Percentiles rank a stretch among this genome's conserved stretches.
Conservation (phyloP, 805 yeast genomes). For the Wickerhamiella vanderwaltii region DNA sequence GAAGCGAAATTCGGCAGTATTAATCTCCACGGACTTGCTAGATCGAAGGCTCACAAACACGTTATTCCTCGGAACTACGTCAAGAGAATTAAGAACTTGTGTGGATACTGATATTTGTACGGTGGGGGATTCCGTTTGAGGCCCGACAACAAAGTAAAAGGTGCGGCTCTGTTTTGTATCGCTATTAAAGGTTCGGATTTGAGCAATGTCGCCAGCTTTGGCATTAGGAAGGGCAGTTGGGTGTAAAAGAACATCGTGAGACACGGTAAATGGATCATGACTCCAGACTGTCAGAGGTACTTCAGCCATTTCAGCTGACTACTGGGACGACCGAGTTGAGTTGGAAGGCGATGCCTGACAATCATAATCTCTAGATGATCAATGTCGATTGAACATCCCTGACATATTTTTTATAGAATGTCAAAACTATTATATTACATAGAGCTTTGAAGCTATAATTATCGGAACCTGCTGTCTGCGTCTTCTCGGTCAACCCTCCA, state of each 20-base stretch:
- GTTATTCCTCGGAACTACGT: conserved; percentile 52
- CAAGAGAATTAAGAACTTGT: conserved; percentile 30
- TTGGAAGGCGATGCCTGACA: no score
- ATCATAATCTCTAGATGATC: no score
- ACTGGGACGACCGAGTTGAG: no score
- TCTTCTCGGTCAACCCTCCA: no score
- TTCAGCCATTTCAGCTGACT: not conserved
- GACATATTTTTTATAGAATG: no score
- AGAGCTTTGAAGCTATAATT: no score
- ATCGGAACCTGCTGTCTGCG: no score
- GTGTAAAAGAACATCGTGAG: conserved; percentile 53
- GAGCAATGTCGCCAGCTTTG: conserved; percentile 65
- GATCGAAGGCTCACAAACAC: conserved; percentile 42
- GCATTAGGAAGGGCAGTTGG: conserved; percentile 47
- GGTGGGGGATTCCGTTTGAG: conserved; percentile 13
- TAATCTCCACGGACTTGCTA: conserved; percentile 49
- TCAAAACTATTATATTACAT: no score
- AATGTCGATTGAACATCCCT: no score
- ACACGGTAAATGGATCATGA: conserved; percentile 54
- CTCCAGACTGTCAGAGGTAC: conserved; percentile 33
- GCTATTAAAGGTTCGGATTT: conserved; percentile 30
- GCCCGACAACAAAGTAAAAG: conserved; percentile 21
- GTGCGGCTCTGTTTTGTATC: conserved; percentile 23
- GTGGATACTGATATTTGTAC: conserved; percentile 19
- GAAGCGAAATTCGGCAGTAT: conserved; percentile 67